Percentiles rank a stretch among this genome's conserved stretches.
phyloP scores from a whole-genome alignment of 2,329 filamentous ascomycete genomes.

The Dothistroma pini region DNA sequence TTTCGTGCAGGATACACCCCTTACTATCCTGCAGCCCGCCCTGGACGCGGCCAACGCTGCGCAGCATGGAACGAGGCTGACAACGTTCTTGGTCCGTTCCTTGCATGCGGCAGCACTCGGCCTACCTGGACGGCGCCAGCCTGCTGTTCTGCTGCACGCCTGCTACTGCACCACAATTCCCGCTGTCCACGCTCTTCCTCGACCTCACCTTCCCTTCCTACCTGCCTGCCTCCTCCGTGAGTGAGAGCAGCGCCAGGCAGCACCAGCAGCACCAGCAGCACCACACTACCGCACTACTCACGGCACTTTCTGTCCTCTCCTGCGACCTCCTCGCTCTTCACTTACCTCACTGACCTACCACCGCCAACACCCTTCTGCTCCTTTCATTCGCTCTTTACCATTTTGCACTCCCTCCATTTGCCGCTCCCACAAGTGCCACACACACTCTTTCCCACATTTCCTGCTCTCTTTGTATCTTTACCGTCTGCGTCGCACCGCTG shows the following conservation, averaged over 20 bases:
- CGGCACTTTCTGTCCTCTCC: neutral
- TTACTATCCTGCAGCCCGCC: constrained; percentile 2
- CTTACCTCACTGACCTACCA: neutral
- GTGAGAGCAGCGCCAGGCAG: neutral
- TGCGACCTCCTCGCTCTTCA: neutral
- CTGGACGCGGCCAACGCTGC: neutral
- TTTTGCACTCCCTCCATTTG: neutral
- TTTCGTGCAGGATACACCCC: neutral
- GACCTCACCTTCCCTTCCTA: constrained; percentile 3
- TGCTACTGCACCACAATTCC: neutral
- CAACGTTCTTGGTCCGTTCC: constrained; percentile 1
- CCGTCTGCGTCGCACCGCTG: constrained; percentile 4
- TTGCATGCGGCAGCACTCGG: neutral
- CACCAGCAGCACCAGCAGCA: no score
- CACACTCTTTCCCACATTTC: constrained; percentile 5
- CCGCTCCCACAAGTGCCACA: neutral
- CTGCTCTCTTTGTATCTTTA: constrained; percentile 3
- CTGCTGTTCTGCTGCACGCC: neutral
- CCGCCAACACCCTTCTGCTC: neutral
- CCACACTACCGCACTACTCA: neutral
- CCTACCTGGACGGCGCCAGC: neutral
- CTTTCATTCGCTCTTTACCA: constrained; percentile 4
- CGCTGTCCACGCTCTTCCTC: neutral
- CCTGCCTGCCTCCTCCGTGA: neutral
- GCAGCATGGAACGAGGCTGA: constrained; percentile 3